These are phyloP conservation scores for Epicoccum nigrum DNA, from an alignment of 2,329 filamentous ascomycete species.

Conservation along the genomic window DNA sequence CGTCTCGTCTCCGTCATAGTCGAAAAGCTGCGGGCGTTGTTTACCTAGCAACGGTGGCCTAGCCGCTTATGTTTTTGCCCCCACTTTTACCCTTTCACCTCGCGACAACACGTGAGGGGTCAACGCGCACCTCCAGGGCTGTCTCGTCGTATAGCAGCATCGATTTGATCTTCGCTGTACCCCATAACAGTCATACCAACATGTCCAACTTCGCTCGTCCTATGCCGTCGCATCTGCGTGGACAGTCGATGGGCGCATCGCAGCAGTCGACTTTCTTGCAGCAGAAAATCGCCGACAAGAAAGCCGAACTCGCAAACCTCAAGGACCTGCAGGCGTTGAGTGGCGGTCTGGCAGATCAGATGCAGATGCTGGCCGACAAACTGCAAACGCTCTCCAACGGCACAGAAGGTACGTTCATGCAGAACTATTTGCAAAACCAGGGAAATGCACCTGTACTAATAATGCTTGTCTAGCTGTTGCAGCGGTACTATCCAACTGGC, in stretches of 20 bases:
- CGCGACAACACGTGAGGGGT: conserved; percentile 33
- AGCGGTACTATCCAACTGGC: conserved; percentile 85
- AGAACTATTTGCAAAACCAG: neutral
- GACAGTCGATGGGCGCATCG: conserved; percentile 49
- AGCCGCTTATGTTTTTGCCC: conserved; percentile 12
- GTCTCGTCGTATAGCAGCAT: neutral
- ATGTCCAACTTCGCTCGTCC: conserved; percentile 52
- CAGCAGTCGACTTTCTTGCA: conserved; percentile 72
- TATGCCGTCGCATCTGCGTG: conserved; percentile 70
- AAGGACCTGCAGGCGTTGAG: conserved; percentile 80
- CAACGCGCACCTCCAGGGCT: conserved; percentile 15
- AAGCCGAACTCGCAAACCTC: conserved; percentile 78
- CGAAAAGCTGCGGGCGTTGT: conserved; percentile 36
- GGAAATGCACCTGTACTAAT: conserved; percentile 2
- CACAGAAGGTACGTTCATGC: conserved; percentile 73
- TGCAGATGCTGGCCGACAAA: conserved; percentile 81
- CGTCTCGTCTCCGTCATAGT: conserved; percentile 31
- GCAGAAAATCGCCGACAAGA: conserved; percentile 83
- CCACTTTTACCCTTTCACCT: conserved; percentile 12
- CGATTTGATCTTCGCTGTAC: neutral
- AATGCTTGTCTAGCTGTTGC: conserved; percentile 68
- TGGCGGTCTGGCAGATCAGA: conserved; percentile 77
- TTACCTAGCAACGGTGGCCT: conserved; percentile 43
- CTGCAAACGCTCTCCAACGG: conserved; percentile 78
- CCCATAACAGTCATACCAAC: neutral